Evolutionary conservation across 1,284 basidiomycete genomes (phyloP), one percentile per base, ranked within the genome.

Genomic region (Fomitopsis pinicola): DNA sequence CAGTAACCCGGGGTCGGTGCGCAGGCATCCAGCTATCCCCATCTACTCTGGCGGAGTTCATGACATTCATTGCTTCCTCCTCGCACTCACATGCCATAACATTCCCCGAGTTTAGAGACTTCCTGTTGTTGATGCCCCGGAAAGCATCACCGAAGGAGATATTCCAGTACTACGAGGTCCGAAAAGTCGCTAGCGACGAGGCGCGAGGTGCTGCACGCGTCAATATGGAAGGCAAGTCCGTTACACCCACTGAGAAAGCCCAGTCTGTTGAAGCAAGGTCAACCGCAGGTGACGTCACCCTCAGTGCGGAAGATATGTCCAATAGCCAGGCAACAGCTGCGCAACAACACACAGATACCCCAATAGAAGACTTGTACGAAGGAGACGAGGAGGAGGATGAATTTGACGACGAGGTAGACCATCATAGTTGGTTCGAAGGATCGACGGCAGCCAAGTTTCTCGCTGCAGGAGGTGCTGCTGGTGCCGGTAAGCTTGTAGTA

Each of bases 381-480:
- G 73, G 72, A 53, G 71, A 78, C 26, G 80, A 80, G 22, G 73
- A 77, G 26, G 76, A 75, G 52, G 75, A 79, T 44, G 78, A 79
- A 14, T 76, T 82, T 17, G 82, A 84, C 33, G 86, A 87, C 33
- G 86, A 87, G 28, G 87, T 87, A 42, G 85, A 89, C 53, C 80
- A 82, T 36, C 86, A 86, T 55, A 78, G 80, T 57, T 83, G 85
- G 80, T 75, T 96, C 57, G 86, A 86, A 66, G 84, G 87, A 26
- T 80, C 85, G 63, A 88, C 91, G 1, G 91, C 95, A 2, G 77
- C 94, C 73, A 92, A 91, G 71, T 99, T 97, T 76, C 82, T 99
- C 50, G 76, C 95, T 14, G 97, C 97, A 1, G 97, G 97, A 44
- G 97, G 97, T 17, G 80, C 97, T 17, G 97, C 97, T 15, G 97